phyloP scores from a whole-genome alignment of 2,329 filamentous ascomycete species.

The Diaporthe destruens region DNA sequence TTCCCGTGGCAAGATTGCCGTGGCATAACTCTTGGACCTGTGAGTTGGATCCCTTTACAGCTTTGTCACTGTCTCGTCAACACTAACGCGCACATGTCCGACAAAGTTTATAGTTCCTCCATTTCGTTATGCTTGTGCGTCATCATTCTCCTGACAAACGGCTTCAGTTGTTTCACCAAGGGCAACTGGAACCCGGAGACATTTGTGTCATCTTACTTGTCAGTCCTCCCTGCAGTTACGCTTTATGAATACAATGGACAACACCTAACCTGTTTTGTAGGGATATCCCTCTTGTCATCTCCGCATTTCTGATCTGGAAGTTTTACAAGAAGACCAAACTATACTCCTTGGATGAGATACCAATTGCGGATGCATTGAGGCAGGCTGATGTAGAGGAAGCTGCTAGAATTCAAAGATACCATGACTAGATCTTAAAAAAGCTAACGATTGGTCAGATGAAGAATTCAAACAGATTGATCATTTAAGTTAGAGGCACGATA shows the following conservation, averaged over 20 bases:
- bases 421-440: constrained; percentile 27
- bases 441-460: background rate
- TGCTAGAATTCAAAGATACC: constrained; percentile 46
- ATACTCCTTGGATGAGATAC: constrained; percentile 63
- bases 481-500: background rate
- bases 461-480: background rate
- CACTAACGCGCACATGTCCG: constrained; percentile 2
- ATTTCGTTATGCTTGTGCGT: constrained; percentile 70
- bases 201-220: constrained; percentile 75
- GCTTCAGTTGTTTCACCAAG: constrained; percentile 72
- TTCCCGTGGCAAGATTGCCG: constrained; percentile 63
- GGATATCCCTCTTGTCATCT: constrained; percentile 70
- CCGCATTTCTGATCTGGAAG: constrained; percentile 74
- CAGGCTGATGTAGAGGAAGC: constrained; percentile 54
- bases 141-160: constrained; percentile 77
- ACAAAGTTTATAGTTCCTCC: constrained; percentile 70
- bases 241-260: background rate
- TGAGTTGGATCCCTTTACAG: constrained; percentile 51
- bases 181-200: constrained; percentile 69
- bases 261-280: constrained; percentile 50
- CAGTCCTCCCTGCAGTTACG: constrained; percentile 50
- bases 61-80: background rate
- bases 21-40: constrained; percentile 75
- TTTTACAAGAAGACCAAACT: constrained; percentile 72
- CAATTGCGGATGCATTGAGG: constrained; percentile 64